A percentile compares a stretch with the other conserved stretches of the same genome.
phyloP scores from a whole-genome alignment of 768 basidiomycete species.

The Amyloporia xantha region DNA sequence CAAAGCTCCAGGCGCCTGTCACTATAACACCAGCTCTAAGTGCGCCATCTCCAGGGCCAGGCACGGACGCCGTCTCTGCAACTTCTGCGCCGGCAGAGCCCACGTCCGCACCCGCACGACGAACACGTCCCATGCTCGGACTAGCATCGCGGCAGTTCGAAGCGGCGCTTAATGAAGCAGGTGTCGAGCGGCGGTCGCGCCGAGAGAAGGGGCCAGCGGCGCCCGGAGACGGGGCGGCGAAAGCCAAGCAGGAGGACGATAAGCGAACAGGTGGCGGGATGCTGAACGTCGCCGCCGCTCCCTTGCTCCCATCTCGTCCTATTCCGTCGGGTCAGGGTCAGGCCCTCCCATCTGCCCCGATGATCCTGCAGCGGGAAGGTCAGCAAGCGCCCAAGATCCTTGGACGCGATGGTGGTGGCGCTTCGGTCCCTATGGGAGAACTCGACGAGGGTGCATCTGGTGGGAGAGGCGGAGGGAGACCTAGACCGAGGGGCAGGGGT shows the following conservation, averaged over 20 bases:
- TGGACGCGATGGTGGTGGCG: not conserved
- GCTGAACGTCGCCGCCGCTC: not conserved
- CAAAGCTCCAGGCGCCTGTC: conserved; percentile 14
- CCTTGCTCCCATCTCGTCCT: not conserved
- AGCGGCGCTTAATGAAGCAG: conserved; percentile 61
- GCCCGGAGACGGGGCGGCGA: not conserved
- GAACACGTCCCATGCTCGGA: conserved; percentile 54
- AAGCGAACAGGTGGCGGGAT: conserved; percentile 2
- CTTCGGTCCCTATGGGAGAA: not conserved
- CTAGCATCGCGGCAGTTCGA: conserved; percentile 65
- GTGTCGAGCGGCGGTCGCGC: conserved; percentile 32
- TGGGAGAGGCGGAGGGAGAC: conserved; percentile 5
- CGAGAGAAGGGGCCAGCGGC: conserved; percentile 22
- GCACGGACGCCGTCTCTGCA: conserved; percentile 7
- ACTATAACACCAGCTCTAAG: conserved; percentile 12
- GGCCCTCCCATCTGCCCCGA: conserved; percentile 8
- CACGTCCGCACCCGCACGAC: conserved; percentile 25
- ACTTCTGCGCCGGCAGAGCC: conserved; percentile 7
- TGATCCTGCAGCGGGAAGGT: conserved; percentile 13
- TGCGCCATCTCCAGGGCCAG: conserved; percentile 16
- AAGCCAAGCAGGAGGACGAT: conserved; percentile 10
- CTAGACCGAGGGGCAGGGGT: conserved; percentile 26
- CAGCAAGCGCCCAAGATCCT: conserved; percentile 12
- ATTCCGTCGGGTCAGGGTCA: not conserved
- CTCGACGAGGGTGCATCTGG: not conserved